phyloP scores from a whole-genome alignment of 345 rosid species.

The Punica granatum region DNA sequence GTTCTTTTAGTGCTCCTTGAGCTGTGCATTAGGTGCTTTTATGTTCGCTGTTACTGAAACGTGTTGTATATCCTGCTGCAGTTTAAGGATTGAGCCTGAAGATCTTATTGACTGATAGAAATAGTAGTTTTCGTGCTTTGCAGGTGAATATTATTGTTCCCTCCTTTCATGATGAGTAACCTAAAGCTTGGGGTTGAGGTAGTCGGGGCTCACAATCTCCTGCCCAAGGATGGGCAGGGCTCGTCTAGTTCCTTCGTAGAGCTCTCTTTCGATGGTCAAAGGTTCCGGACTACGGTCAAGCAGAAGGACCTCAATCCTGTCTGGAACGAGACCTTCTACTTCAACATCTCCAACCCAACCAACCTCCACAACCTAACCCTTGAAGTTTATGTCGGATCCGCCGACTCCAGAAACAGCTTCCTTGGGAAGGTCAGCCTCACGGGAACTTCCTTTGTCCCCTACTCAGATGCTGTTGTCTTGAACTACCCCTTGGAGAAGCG shows the following conservation, averaged over 20 bases:
- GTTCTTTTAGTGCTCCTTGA: no score
- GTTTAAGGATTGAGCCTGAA: no score
- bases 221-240: conserved; percentile 93
- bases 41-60: no score
- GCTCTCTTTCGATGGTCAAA: conserved; percentile 85
- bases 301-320: conserved; percentile 87
- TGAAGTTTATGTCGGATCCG: conserved; percentile 54
- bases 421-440: conserved; percentile 79
- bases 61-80: no score
- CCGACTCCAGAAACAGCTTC: conserved; percentile 59
- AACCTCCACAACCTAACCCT: conserved; percentile 68
- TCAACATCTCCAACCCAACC: conserved; percentile 83
- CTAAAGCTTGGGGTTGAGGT: conserved; percentile 88
- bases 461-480: conserved; percentile 81
- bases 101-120: no score
- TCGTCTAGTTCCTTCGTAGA: conserved; percentile 81
- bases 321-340: conserved; percentile 96
- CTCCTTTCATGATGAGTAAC: conserved; percentile 38
- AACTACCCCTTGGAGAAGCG: conserved; percentile 89
- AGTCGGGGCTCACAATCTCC: conserved; percentile 80
- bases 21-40: no score
- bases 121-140: conserved; percentile 9
- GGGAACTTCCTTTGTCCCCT: conserved; percentile 81
- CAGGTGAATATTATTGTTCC: conserved; percentile 19
- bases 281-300: conserved; percentile 73